These are phyloP conservation scores for Vicia villosa DNA, from an alignment of 306 rosid genomes.

Conservation along the genomic window DNA sequence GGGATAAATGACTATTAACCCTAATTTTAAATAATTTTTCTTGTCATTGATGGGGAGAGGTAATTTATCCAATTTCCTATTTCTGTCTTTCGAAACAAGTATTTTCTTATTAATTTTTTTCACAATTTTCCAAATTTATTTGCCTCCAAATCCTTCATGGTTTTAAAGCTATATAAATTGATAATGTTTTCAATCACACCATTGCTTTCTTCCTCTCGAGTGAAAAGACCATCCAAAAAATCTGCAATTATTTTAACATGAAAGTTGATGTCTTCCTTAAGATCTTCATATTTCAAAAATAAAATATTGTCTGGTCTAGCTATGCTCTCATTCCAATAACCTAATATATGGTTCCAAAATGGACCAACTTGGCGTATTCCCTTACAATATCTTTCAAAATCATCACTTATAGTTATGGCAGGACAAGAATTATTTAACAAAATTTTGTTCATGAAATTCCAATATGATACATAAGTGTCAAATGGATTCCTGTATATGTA, in stretches of 20 bases:
- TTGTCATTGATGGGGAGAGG: neutral
- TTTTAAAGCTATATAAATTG: constrained; percentile 51
- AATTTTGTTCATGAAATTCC: constrained; percentile 40
- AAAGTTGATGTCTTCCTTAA: neutral
- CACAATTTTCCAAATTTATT: constrained; percentile 43
- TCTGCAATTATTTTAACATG: neutral
- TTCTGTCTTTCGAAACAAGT: constrained; percentile 29
- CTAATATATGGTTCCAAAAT: constrained; percentile 55
- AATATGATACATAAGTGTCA: constrained; percentile 55
- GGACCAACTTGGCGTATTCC: constrained; percentile 56
- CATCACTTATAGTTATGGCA: constrained; percentile 38
- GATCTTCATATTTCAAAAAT: constrained; percentile 51
- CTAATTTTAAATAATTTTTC: neutral
- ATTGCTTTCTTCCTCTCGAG: constrained; percentile 46
- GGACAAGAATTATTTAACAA: neutral
- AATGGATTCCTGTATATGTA: constrained; percentile 57
- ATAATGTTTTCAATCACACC: constrained; percentile 44
- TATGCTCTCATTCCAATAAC: constrained; percentile 51
- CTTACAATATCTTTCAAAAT: constrained; percentile 50
- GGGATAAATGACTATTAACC: too few species aligned
- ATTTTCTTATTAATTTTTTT: constrained; percentile 43
- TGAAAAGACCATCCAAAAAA: neutral
- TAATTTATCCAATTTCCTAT: neutral
- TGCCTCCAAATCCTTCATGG: constrained; percentile 51
- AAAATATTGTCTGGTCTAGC: constrained; percentile 48